Percentiles rank a stretch among this genome's conserved stretches.
phyloP scores from a whole-genome alignment of 768 basidiomycete species.

The Sarcomyxa edulis region DNA sequence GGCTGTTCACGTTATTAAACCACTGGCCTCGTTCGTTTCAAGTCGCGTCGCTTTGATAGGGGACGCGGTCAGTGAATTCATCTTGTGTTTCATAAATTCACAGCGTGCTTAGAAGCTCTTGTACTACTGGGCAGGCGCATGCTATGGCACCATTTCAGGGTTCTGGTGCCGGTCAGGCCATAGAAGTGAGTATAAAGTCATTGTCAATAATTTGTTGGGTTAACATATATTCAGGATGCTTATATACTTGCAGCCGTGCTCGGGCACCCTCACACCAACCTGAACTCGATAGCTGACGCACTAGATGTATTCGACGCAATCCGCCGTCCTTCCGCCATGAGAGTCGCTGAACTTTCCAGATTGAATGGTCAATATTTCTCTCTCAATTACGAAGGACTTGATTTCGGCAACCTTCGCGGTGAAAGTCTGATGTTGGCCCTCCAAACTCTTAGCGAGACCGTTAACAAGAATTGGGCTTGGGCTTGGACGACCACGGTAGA shows the following conservation, averaged over 20 bases:
- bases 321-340: conserved; percentile 1
- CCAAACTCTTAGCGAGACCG: not conserved
- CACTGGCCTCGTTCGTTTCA: not conserved
- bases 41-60: not conserved
- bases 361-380: not conserved
- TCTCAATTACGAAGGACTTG: not conserved
- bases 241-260: not conserved
- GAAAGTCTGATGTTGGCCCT: no score
- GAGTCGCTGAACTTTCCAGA: not conserved
- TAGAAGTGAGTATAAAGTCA: not conserved
- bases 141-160: conserved; percentile 3
- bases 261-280: not conserved
- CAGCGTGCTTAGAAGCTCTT: no score
- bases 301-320: not conserved
- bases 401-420: not conserved
- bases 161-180: conserved; percentile 2
- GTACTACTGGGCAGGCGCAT: conserved; percentile 3
- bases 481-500: conserved; percentile 4
- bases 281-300: not conserved
- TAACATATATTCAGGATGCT: not conserved
- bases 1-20: not conserved
- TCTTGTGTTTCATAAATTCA: not conserved
- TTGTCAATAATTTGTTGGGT: no score
- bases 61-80: not conserved
- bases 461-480: conserved; percentile 1